Evolutionary conservation across 1,139 yeast species (phyloP), one percentile per base, ranked within the genome.

Genomic region (Pichia sp.): DNA sequence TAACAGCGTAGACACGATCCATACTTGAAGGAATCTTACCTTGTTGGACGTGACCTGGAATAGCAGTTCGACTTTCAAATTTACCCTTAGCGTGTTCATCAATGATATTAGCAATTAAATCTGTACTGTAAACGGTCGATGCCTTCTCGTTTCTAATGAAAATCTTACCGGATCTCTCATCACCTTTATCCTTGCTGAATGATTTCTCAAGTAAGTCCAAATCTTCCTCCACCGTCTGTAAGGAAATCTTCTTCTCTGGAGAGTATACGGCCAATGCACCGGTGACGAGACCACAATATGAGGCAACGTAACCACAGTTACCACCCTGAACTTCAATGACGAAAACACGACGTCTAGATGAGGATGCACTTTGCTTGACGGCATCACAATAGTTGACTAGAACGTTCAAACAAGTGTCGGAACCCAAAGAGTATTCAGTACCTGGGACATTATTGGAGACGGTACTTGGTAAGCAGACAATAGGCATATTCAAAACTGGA

Each of bases 241-340:
- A 68, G 27, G 77, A 65, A 41, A 88, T 81, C 37, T 86, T 84
- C 47, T 80, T 78, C 59, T 91, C 98, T 12, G 98, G 98, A 15
- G 87, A 85, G 59, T 88, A 91, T 7, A 91, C 84, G 8, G 94
- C 94, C 48, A 83, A 77, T 2, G 97, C 94, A 42, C 98, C 98
- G 32, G 91, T 82, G 34, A 86, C 83, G 45, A 91, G 68, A n/a
- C 93, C 88, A 26, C 88, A 81, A 56, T 73, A 77, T 2, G 95
- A 77, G 11, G 97, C 96, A 52, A 91, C 77, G 59, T 76, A 91
- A 22, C 98, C 98, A 8, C 94, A 81, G 61, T 86, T 82, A 38
- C 97, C 98, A 51, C 98, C 98, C 67, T 91, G 97, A 24, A 85
- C 94, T 55, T 91, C 98, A 44, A 91, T 95, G 21, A 91, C 96